These are phyloP conservation scores for Entomortierella lignicola DNA, from an alignment of 192 early-diverging fungal genomes.

Conservation along the genomic window DNA sequence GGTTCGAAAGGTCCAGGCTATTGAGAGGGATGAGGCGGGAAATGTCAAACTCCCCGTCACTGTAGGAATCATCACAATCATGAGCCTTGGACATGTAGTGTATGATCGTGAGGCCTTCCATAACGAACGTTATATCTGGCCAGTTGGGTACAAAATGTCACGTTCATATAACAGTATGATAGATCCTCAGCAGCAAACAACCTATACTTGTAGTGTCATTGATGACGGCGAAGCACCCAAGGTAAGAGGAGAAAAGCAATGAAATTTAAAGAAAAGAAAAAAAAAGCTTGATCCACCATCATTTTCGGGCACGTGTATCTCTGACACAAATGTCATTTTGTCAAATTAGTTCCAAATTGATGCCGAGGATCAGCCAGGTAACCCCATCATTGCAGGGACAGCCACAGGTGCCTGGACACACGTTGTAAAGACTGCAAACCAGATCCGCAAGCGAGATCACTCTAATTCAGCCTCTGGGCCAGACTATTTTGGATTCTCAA, in stretches of 20 bases:
- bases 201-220: conserved; percentile 82
- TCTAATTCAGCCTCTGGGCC: conserved; percentile 88
- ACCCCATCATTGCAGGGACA: conserved; percentile 77
- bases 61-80: conserved; percentile 82
- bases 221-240: conserved; percentile 81
- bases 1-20: conserved; percentile 22
- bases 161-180: conserved; percentile 70
- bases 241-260: conserved; percentile 40
- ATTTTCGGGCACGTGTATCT: background rate
- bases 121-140: conserved; percentile 92
- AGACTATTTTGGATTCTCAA: conserved; percentile 92
- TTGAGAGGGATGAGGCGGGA: conserved; percentile 73
- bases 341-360: conserved; percentile 87
- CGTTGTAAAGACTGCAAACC: conserved; percentile 82
- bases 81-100: conserved; percentile 79
- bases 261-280: too few species aligned
- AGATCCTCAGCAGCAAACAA: conserved; percentile 60
- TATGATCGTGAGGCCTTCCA: conserved; percentile 84
- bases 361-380: conserved; percentile 80
- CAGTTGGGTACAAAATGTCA: conserved; percentile 81
- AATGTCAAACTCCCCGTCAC: conserved; percentile 80
- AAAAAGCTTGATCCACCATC: too few species aligned
- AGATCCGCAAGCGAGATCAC: conserved; percentile 80
- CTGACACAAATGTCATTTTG: too few species aligned
- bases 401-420: conserved; percentile 93